A percentile compares a stretch with the other conserved stretches of the same genome.
phyloP scores from a whole-genome alignment of 371 early-diverging fungal genomes.

The Lichtheimia ramosa region DNA sequence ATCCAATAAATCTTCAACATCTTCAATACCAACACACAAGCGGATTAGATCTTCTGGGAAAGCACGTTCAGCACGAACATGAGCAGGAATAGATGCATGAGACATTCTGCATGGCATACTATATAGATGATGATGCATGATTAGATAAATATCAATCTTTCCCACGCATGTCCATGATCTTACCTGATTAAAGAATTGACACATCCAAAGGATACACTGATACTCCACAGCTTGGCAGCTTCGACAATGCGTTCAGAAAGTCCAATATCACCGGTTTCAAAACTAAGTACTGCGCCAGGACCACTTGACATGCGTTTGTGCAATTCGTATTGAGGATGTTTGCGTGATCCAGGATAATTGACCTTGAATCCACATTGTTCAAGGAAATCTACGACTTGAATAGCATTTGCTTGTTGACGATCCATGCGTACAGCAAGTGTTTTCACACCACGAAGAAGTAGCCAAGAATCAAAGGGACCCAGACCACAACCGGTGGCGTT shows the following conservation, averaged over 20 bases:
- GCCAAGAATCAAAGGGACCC: slow-evolving; percentile 86
- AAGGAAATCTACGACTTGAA: slow-evolving; percentile 79
- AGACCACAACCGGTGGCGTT: slow-evolving; percentile 93
- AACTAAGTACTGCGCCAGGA: slow-evolving; percentile 93
- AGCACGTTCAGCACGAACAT: slow-evolving; percentile 80
- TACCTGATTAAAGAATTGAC: slow-evolving; percentile 94
- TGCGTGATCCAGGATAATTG: slow-evolving; percentile 84
- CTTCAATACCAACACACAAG: slow-evolving; percentile 97
- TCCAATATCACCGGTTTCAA: slow-evolving; percentile 88
- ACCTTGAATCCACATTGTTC: slow-evolving; percentile 79
- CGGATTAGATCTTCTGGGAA: slow-evolving; percentile 95
- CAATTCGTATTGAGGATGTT: slow-evolving; percentile 87
- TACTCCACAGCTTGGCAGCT: slow-evolving; percentile 82
- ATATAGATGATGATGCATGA: background rate
- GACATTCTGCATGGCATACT: slow-evolving; percentile 98
- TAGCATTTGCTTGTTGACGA: slow-evolving; percentile 75
- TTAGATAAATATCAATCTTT: background rate
- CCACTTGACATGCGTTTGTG: slow-evolving; percentile 80
- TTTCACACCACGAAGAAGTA: slow-evolving; percentile 86
- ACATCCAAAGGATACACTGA: slow-evolving; percentile 95
- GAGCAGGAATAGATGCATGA: slow-evolving; percentile 93
- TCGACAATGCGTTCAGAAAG: slow-evolving; percentile 86
- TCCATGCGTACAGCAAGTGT: slow-evolving; percentile 90
- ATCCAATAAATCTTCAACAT: slow-evolving; percentile 87
- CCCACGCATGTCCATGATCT: background rate